phyloP scores from a whole-genome alignment of 179 eudicot genomes.

The Gypsophila paniculata region DNA sequence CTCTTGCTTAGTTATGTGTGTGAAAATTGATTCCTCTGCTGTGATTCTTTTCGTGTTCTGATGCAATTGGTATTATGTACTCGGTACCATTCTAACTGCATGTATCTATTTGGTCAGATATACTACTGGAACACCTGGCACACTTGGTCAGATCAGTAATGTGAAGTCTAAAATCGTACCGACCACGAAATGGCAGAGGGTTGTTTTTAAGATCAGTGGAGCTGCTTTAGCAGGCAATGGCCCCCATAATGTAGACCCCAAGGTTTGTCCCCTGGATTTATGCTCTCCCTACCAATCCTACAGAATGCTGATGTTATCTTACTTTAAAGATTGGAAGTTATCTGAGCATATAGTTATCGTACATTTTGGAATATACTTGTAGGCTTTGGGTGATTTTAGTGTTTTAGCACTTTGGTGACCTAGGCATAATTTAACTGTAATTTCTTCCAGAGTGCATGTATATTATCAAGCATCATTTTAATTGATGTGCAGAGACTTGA shows the following conservation, averaged over 20 bases:
- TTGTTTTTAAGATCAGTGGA: slow-evolving; percentile 91
- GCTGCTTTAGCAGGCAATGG: slow-evolving; percentile 73
- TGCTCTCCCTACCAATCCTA: slow-evolving; percentile 9
- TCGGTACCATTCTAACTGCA: slow-evolving; percentile 11
- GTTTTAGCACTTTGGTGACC: background rate
- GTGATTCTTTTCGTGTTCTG: background rate
- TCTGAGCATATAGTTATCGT: background rate
- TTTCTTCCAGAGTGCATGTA: background rate
- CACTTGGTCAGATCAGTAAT: slow-evolving; percentile 47
- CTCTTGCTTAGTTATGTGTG: background rate
- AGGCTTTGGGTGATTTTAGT: background rate
- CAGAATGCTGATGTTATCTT: background rate
- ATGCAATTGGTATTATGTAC: slow-evolving; percentile 1
- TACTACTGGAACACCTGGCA: slow-evolving; percentile 45
- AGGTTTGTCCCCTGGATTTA: slow-evolving; percentile 43
- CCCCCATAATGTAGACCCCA: slow-evolving; percentile 80
- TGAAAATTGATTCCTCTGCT: background rate
- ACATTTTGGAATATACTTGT: background rate
- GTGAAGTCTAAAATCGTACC: slow-evolving; percentile 57
- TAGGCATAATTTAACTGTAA: background rate
- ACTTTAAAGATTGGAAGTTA: background rate
- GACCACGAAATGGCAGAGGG: slow-evolving; percentile 84
- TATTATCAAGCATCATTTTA: background rate
- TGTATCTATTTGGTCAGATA: slow-evolving; percentile 46
- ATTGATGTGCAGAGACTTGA: background rate